These are phyloP conservation scores for Eimeria praecox DNA, from an alignment of 169 alveolate species.

Conservation along the genomic window DNA sequence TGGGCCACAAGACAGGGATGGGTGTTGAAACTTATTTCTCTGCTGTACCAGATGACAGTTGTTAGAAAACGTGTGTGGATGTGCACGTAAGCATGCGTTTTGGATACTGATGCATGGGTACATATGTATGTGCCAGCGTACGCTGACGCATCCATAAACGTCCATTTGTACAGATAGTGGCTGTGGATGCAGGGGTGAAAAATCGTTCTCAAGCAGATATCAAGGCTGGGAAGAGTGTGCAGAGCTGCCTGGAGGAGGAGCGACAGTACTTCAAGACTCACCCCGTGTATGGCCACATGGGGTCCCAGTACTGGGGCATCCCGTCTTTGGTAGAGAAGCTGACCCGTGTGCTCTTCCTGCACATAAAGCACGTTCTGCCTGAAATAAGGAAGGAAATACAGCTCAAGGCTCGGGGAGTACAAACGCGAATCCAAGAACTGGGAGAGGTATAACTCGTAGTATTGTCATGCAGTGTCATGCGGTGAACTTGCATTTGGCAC, in stretches of 20 bases:
- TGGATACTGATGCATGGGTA: neutral
- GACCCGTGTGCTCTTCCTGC: constrained; percentile 97
- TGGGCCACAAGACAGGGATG: neutral
- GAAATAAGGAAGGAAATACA: constrained; percentile 96
- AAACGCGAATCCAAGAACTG: constrained; percentile 75
- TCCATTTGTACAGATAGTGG: neutral
- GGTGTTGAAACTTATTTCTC: constrained; percentile 85
- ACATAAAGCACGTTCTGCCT: constrained; percentile 97
- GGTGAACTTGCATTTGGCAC: neutral
- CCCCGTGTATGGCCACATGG: constrained; percentile 96
- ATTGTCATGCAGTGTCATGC: neutral
- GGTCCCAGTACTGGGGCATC: constrained; percentile 97
- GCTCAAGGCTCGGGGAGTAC: constrained; percentile 52
- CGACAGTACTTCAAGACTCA: constrained; percentile 95
- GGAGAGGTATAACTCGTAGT: constrained; percentile 53
- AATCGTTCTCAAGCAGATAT: constrained; percentile 94
- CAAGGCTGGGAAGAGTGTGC: constrained; percentile 90
- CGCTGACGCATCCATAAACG: neutral
- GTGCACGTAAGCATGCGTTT: no score
- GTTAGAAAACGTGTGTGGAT: neutral
- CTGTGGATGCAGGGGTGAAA: constrained; percentile 90
- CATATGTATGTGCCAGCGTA: neutral
- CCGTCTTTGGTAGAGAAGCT: constrained; percentile 96
- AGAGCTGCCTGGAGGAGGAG: constrained; percentile 92
- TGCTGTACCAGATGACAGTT: neutral